Evolutionary conservation across 148 eudicot species (phyloP).

Genomic region (Drosera capensis): DNA sequence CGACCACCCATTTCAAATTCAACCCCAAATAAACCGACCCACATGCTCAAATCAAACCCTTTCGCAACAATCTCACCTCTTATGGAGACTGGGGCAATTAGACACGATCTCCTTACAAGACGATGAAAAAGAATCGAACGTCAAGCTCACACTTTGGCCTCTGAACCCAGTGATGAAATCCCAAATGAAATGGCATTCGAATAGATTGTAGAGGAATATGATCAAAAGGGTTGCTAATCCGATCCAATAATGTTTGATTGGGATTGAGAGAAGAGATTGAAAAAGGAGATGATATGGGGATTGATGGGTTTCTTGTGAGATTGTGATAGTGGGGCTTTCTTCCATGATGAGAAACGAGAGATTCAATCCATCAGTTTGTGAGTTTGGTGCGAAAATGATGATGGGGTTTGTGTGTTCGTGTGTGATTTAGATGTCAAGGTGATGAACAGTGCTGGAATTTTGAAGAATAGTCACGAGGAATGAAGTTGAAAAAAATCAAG

Average conservation of each 20-base stretch:
- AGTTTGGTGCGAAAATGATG: no score
- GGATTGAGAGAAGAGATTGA: slow-evolving; percentile 27
- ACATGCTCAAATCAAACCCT: background rate
- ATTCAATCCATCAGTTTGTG: no score
- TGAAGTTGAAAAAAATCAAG: no score
- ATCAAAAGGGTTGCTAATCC: slow-evolving; percentile 12
- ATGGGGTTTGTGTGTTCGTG: no score
- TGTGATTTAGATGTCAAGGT: no score
- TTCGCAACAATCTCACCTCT: slow-evolving; percentile 57
- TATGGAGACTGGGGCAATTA: slow-evolving; percentile 65
- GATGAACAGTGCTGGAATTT: no score
- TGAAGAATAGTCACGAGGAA: no score
- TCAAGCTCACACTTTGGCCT: slow-evolving; percentile 35
- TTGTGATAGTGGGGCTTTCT: no score
- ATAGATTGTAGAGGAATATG: slow-evolving; percentile 42
- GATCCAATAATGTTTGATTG: slow-evolving; percentile 34
- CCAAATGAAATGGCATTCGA: slow-evolving; percentile 58
- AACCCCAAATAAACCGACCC: background rate
- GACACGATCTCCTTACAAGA: slow-evolving; percentile 57
- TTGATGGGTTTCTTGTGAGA: slow-evolving; percentile 6
- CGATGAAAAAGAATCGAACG: slow-evolving; percentile 40
- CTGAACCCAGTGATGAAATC: slow-evolving; percentile 56
- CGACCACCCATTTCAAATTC: slow-evolving; percentile 1
- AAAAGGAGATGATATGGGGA: slow-evolving; percentile 34
- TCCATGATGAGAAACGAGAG: no score